A percentile compares a stretch with the other conserved stretches of the same genome.
phyloP scores from a whole-genome alignment of 2,329 filamentous ascomycete species.

The Xylaria sp. region DNA sequence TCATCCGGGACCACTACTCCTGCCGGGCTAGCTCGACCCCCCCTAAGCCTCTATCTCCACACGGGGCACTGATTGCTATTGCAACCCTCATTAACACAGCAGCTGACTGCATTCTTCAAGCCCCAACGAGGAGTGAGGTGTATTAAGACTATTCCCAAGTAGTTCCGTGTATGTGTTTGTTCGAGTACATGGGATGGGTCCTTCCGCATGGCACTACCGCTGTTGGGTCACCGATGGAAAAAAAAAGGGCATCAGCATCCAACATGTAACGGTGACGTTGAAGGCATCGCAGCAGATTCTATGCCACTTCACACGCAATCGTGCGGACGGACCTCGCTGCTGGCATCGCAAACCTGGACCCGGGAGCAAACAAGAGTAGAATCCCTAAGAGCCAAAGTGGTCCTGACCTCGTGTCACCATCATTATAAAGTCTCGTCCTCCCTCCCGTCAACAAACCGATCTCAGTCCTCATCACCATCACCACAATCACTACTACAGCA shows the following conservation, averaged over 20 bases:
- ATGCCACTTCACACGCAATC: constrained; percentile 1
- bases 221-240: constrained; percentile 6
- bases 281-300: constrained; percentile 10
- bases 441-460: constrained; percentile 20
- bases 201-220: constrained; percentile 6
- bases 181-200: constrained; percentile 11
- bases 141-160: constrained; percentile 7
- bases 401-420: constrained; percentile 12
- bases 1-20: constrained; percentile 1
- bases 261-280: constrained; percentile 10
- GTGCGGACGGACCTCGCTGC: constrained; percentile 11
- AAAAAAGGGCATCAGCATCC: constrained; percentile 3
- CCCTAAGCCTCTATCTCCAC: constrained; percentile 4
- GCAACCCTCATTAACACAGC: constrained; percentile 6
- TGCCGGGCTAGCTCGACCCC: constrained; percentile 7
- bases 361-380: constrained; percentile 11
- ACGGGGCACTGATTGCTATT: constrained; percentile 1
- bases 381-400: constrained; percentile 1
- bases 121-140: constrained; percentile 4
- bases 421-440: constrained; percentile 25
- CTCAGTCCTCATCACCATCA: constrained; percentile 10
- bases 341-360: constrained; percentile 3
- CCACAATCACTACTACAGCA: neutral
- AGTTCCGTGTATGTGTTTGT: constrained; percentile 7
- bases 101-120: constrained; percentile 9